Evolutionary conservation across 1,284 basidiomycete species (phyloP).

Genomic region (Sporisorium iseilematis-ciliati): DNA sequence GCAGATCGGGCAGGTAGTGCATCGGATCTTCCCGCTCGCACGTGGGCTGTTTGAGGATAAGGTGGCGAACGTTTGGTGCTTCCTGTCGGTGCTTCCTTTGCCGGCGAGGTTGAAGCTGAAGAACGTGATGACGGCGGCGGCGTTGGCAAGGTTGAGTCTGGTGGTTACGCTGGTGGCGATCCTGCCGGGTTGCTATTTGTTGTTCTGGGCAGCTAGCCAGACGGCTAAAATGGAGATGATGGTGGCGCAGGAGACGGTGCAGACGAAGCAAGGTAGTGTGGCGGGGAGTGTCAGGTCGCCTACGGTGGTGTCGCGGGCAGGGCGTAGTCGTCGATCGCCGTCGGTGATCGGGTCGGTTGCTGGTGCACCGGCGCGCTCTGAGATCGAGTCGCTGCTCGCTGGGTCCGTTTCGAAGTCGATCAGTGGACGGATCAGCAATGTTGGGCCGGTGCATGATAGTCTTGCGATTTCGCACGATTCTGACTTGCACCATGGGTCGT

Average conservation of each 20-base stretch:
- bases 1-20: slow-evolving; percentile 75
- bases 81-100: slow-evolving; percentile 59
- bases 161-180: slow-evolving; percentile 69
- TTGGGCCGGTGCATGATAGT: slow-evolving; percentile 6
- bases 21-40: slow-evolving; percentile 88
- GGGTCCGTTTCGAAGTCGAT: slow-evolving; percentile 43
- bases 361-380: slow-evolving; percentile 29
- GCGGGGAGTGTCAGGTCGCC: slow-evolving; percentile 21
- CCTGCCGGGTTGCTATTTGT: slow-evolving; percentile 60
- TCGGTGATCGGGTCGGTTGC: slow-evolving; percentile 45
- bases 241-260: slow-evolving; percentile 41
- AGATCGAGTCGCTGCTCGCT: slow-evolving; percentile 55
- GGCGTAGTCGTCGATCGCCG: slow-evolving; percentile 38
- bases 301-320: slow-evolving; percentile 16
- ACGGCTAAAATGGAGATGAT: slow-evolving; percentile 65
- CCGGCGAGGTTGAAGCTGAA: slow-evolving; percentile 57
- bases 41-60: slow-evolving; percentile 95
- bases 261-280: background rate
- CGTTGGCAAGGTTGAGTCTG: slow-evolving; percentile 69
- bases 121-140: slow-evolving; percentile 42
- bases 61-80: slow-evolving; percentile 90
- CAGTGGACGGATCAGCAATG: slow-evolving; percentile 20
- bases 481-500: slow-evolving; percentile 60
- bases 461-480: slow-evolving; percentile 59
- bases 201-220: slow-evolving; percentile 58